These are phyloP conservation scores for Melocanna baccifera DNA, from an alignment of 176 grass and related monocot species.

Conservation along the genomic window DNA sequence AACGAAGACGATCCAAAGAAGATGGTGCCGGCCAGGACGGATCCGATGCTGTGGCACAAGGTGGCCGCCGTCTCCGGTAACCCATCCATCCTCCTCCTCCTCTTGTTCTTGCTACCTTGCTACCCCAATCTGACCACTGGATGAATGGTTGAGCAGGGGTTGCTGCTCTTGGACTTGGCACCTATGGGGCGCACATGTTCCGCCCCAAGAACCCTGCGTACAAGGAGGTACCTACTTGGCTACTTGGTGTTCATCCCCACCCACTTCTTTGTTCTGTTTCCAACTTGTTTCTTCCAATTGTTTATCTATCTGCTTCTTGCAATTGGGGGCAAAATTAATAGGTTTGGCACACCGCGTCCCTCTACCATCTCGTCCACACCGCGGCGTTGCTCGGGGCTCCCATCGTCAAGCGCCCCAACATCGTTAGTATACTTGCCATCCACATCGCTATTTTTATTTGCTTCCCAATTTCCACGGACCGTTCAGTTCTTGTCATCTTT, in stretches of 20 bases:
- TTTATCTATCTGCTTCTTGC: background rate
- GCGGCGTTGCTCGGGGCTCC: conserved; percentile 86
- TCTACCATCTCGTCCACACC: conserved; percentile 91
- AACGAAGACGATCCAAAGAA: conserved; percentile 10
- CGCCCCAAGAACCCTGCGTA: conserved; percentile 65
- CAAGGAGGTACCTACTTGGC: conserved; percentile 53
- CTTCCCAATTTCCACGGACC: background rate
- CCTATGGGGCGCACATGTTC: conserved; percentile 79
- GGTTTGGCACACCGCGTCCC: conserved; percentile 89
- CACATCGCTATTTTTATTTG: background rate
- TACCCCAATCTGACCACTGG: conserved; percentile 7
- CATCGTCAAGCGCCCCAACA: conserved; percentile 58
- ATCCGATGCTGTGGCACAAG: conserved; percentile 88
- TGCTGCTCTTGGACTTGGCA: conserved; percentile 81
- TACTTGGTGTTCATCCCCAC: background rate
- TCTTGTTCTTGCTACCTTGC: background rate
- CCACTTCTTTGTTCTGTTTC: background rate
- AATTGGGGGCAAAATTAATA: conserved; percentile 7
- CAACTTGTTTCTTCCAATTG: background rate
- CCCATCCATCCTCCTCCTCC: background rate
- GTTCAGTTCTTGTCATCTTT: conserved; percentile 10
- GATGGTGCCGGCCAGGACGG: conserved; percentile 35
- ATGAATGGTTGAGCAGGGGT: conserved; percentile 45
- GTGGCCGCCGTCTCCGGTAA: conserved; percentile 86
- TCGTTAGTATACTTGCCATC: conserved; percentile 40